phyloP scores from a whole-genome alignment of 805 yeast genomes.

The Candida golubevii region DNA sequence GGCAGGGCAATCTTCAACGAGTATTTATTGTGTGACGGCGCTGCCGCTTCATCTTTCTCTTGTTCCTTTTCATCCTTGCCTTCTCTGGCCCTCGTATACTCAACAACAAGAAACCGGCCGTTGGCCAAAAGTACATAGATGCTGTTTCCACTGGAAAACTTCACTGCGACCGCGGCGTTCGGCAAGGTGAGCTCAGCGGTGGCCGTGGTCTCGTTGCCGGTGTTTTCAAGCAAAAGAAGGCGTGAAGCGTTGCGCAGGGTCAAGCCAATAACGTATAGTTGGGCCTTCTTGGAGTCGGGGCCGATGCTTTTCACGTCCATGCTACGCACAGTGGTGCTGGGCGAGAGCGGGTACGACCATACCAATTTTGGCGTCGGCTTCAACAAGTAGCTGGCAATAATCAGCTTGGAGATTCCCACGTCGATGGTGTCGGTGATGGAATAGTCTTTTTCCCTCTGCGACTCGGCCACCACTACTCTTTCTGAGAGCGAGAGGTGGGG shows the following conservation, averaged over 20 bases:
- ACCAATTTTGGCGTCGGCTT: conserved; percentile 55
- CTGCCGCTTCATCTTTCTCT: background rate
- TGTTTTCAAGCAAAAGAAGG: conserved; percentile 13
- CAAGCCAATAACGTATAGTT: conserved; percentile 34
- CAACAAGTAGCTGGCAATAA: conserved; percentile 46
- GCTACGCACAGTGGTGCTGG: conserved; percentile 40
- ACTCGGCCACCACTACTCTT: conserved; percentile 17
- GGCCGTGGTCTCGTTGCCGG: conserved; percentile 9
- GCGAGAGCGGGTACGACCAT: conserved; percentile 53
- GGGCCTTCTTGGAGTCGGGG: background rate
- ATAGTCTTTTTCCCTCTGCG: conserved; percentile 9
- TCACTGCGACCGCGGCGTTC: conserved; percentile 11
- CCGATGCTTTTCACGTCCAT: conserved; percentile 29
- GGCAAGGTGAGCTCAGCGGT: conserved; percentile 11
- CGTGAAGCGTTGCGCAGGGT: conserved; percentile 31
- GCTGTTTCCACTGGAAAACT: conserved; percentile 7
- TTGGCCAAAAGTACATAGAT: conserved; percentile 27
- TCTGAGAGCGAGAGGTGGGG: conserved; percentile 15
- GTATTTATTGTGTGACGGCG: background rate
- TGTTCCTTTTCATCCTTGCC: background rate
- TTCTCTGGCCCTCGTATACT: background rate
- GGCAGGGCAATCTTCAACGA: conserved; percentile 5
- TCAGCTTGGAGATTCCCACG: conserved; percentile 52
- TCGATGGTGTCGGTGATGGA: conserved; percentile 35
- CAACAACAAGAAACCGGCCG: conserved; percentile 25